Base-by-base conservation (phyloP, 139 green algal genomes). In the Dunaliella sp. region DNA sequence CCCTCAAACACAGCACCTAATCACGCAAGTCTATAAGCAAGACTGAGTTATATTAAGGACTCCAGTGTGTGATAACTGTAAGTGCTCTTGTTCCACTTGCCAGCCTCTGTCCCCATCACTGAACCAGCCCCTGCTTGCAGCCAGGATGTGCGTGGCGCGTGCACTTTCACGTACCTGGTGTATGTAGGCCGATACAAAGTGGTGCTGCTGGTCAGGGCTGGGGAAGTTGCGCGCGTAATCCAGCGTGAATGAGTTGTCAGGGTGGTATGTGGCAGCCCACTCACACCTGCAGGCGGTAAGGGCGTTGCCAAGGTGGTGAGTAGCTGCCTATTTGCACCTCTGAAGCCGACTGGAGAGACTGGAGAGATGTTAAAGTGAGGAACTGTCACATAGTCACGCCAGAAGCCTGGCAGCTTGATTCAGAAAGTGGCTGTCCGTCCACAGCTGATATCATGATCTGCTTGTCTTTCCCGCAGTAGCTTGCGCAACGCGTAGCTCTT, bases 241-340 rank as follows among this genome's bases (percentile, higher is more conserved):
- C 33, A 96, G 83, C 22, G 88, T 32, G 32, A 88, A 83, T 0
- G 91, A 87, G 1, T 84, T 36, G 22, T 85, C 77, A 1, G 84
- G 88, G 87, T 93, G 86, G 80, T 96, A 96, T 81, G 96, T 87
- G 25, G 88, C 90, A 0, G 89, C 92, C 86, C 90, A 96, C 87
- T 96, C 93, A 77, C 90, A 87, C 31, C 34, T 78, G 80, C 12
- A 31, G 36, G 16, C 1, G 80, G 16, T 12, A 58, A 36, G 25
- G 81, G 38, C 2, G 73, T 78, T 36, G 73, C 73, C 26, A 33
- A 22, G 26, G n/a, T 32, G 73, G 73, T 32, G 22, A 16, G 30
- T 3, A 33, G 73, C 73, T 33, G 30, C 28, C 28, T 22, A 78
- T 32, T 32, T 28, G 2, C 26, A 78, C 26, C 22, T 33, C 22